Percentiles rank a stretch among this genome's conserved stretches.
phyloP scores from a whole-genome alignment of 106 monocot species.

The Vanilla planifolia region DNA sequence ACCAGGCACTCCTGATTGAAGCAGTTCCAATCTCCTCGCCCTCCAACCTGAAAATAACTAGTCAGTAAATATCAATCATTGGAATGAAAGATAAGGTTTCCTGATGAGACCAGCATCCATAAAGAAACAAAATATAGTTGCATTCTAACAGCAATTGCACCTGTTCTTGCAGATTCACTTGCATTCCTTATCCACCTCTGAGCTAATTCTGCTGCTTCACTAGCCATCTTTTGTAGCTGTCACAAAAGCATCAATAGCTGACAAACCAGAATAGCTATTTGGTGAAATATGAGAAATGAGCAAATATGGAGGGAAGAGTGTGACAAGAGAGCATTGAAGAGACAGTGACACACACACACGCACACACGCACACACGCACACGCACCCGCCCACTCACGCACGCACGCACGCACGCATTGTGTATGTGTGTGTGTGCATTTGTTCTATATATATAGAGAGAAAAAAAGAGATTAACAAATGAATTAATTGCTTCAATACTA shows the following conservation, averaged over 20 bases:
- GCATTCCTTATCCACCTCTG: constrained; percentile 44
- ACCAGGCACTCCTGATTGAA: constrained; percentile 64
- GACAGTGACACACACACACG: no score
- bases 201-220: constrained; percentile 54
- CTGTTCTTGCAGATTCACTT: constrained; percentile 42
- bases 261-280: no score
- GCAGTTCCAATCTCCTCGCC: constrained; percentile 33
- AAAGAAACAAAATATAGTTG: neutral
- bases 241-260: constrained; percentile 2
- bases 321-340: no score
- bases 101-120: neutral
- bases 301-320: no score
- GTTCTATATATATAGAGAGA: no score
- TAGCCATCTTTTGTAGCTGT: constrained; percentile 49
- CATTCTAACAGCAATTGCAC: constrained; percentile 22
- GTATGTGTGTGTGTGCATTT: no score
- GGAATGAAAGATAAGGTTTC: no score
- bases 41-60: constrained; percentile 47
- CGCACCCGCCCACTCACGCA: no score
- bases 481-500: neutral
- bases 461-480: no score
- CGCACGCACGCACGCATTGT: no score
- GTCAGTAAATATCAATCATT: neutral
- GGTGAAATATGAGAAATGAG: no score
- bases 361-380: no score